A percentile compares a stretch with the other conserved stretches of the same genome.
Evolutionary conservation across 345 rosid genomes (phyloP).

Genomic region (Gossypium ekmanianum): DNA sequence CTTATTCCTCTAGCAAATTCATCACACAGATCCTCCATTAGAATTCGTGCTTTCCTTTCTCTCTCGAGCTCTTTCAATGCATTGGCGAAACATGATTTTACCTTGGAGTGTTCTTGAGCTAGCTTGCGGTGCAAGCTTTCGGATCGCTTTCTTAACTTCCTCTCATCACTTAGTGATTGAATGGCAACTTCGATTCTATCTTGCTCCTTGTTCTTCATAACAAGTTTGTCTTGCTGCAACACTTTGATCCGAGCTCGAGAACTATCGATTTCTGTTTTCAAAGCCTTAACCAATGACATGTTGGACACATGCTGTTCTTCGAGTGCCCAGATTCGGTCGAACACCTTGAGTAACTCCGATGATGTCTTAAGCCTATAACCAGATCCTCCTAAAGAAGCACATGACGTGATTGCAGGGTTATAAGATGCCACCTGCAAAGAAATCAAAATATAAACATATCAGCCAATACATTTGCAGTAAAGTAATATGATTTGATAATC

Average conservation of each 20-base stretch:
- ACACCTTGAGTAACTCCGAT: constrained; percentile 66
- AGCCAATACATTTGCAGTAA: not conserved
- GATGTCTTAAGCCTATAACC: constrained; percentile 63
- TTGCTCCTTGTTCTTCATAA: constrained; percentile 11
- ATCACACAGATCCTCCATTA: constrained; percentile 74
- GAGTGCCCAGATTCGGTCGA: constrained; percentile 80
- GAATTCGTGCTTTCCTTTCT: constrained; percentile 62
- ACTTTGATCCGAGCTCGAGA: constrained; percentile 62
- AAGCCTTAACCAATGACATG: constrained; percentile 53
- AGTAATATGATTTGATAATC: too few relatives aligned
- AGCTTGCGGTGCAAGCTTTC: constrained; percentile 65
- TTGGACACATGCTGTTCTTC: constrained; percentile 82
- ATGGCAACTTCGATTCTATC: constrained; percentile 11
- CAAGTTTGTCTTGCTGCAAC: constrained; percentile 42
- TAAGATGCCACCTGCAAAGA: constrained; percentile 54
- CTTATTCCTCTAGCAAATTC: constrained; percentile 85
- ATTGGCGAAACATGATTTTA: constrained; percentile 54
- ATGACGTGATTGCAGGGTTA: constrained; percentile 48
- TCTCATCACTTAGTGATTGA: constrained; percentile 16
- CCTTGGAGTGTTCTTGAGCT: constrained; percentile 61
- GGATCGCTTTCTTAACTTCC: constrained; percentile 45
- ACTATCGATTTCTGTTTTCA: constrained; percentile 66
- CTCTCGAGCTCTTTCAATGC: constrained; percentile 66
- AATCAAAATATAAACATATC: not conserved
- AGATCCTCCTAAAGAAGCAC: constrained; percentile 48